phyloP scores from a whole-genome alignment of 2,329 filamentous ascomycete species.

The Penicillium sp. region DNA sequence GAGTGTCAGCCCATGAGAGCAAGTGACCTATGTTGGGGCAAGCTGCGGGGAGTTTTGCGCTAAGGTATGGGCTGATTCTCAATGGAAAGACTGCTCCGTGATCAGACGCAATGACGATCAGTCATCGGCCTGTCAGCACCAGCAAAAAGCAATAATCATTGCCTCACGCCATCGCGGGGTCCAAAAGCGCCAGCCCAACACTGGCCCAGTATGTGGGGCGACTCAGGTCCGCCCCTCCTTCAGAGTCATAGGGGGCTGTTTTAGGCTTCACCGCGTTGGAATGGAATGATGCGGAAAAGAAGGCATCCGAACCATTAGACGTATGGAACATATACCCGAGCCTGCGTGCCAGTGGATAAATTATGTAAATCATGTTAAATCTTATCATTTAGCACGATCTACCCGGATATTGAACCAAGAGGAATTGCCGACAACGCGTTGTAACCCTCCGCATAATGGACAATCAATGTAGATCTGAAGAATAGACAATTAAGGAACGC shows the following conservation, averaged over 20 bases:
- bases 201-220: conserved; percentile 12
- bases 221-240: background rate
- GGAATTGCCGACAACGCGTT: background rate
- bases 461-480: background rate
- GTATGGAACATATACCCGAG: background rate
- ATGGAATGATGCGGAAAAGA: conserved; percentile 8
- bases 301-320: background rate
- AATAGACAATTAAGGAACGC: background rate
- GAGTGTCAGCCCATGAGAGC: conserved; percentile 21
- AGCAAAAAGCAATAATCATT: background rate
- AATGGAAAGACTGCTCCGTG: conserved; percentile 11
- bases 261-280: conserved; percentile 3
- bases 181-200: background rate
- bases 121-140: conserved; percentile 9
- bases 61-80: conserved; percentile 19
- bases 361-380: background rate
- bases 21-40: conserved; percentile 13
- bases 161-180: conserved; percentile 25
- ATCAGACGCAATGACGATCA: conserved; percentile 11
- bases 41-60: conserved; percentile 12
- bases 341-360: conserved; percentile 1
- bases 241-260: background rate
- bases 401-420: background rate
- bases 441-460: background rate
- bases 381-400: background rate